A percentile compares a stretch with the other conserved stretches of the same genome.
phyloP scores from a whole-genome alignment of 2,329 filamentous ascomycete species.

The Botryotinia narcissicola region DNA sequence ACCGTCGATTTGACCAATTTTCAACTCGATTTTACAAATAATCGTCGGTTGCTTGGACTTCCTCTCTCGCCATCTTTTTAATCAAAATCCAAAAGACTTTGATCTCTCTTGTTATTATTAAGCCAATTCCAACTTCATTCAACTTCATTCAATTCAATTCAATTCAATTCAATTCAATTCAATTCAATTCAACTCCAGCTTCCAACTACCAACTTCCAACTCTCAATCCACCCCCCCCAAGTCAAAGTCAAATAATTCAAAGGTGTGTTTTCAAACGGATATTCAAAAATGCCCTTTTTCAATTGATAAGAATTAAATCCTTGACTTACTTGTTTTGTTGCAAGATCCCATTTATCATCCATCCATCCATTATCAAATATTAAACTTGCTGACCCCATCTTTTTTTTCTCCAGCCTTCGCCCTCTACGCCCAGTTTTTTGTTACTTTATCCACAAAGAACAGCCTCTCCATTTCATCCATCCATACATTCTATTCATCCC shows the following conservation, averaged over 20 bases:
- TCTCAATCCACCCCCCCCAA: no score
- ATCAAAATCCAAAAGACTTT: not conserved
- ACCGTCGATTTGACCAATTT: not conserved
- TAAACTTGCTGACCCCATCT: constrained; percentile 3
- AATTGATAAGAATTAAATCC: not conserved
- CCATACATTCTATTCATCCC: no score
- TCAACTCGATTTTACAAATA: not conserved
- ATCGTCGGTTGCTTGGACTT: not conserved
- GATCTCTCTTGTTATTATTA: not conserved
- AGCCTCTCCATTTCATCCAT: constrained; percentile 5
- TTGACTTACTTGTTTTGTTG: not conserved
- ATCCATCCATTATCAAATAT: not conserved
- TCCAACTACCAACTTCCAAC: not conserved
- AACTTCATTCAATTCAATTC: no score
- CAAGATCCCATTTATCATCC: not conserved
- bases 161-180: not conserved
- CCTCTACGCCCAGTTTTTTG: not conserved
- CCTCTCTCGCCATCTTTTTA: not conserved
- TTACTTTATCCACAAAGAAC: constrained; percentile 10
- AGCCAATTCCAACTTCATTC: not conserved
- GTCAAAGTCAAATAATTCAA: not conserved
- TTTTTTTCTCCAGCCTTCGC: constrained; percentile 6
- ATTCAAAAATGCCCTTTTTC: not conserved
- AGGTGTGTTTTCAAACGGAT: not conserved
- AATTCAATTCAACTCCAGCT: not conserved